Evolutionary conservation across 2,329 filamentous ascomycete genomes (phyloP).

Genomic region (Pochonia chlamydosporia): DNA sequence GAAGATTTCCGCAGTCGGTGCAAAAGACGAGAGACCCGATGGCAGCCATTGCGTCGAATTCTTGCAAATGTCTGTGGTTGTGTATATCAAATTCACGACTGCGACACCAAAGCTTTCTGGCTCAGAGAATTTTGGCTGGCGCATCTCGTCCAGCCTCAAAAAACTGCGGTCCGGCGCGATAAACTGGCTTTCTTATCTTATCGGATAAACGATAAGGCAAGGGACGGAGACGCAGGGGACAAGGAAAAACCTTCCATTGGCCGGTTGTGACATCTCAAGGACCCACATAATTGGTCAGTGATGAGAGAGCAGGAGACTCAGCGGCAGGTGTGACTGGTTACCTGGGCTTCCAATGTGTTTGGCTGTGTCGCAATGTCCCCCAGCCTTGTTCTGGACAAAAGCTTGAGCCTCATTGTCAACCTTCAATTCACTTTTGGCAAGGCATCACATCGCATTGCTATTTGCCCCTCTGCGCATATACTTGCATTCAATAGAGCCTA

Average conservation of each 20-base stretch:
- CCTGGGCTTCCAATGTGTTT: neutral
- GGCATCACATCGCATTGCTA: neutral
- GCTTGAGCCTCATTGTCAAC: neutral
- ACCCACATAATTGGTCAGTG: constrained; percentile 1
- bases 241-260: constrained; percentile 18
- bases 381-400: neutral
- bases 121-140: neutral
- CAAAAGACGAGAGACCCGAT: constrained; percentile 93
- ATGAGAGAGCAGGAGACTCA: neutral
- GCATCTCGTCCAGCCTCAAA: neutral
- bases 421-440: neutral
- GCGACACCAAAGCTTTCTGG: neutral
- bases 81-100: neutral
- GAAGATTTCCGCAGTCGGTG: constrained; percentile 82
- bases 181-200: neutral
- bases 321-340: neutral
- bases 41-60: constrained; percentile 62
- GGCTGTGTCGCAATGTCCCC: neutral
- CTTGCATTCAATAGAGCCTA: neutral
- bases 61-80: neutral
- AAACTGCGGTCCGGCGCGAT: neutral
- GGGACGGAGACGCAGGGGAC: constrained; percentile 11
- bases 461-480: neutral
- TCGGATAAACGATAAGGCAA: constrained; percentile 25
- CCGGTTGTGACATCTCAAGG: neutral